phyloP scores from a whole-genome alignment of 345 rosid genomes.

The Syzygium grande region DNA sequence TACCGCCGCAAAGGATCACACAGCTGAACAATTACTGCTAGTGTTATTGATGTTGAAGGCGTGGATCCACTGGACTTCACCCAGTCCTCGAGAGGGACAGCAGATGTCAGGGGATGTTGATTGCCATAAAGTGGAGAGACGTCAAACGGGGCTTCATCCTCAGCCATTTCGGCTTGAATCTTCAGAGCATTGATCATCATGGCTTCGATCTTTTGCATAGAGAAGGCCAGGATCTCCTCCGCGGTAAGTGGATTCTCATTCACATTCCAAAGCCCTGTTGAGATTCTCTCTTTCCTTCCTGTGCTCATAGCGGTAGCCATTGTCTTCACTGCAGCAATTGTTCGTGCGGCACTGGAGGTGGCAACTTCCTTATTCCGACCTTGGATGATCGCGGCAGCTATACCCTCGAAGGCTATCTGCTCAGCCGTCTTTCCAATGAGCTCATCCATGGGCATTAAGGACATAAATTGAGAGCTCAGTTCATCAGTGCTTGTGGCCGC shows the following conservation, averaged over 20 bases:
- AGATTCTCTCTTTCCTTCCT: constrained; percentile 80
- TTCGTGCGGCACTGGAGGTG: constrained; percentile 79
- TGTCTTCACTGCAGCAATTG: constrained; percentile 66
- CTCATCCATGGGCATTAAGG: constrained; percentile 72
- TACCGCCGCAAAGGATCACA: constrained; percentile 83
- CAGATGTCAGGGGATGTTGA: constrained; percentile 42
- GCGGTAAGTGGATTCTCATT: constrained; percentile 48
- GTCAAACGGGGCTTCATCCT: constrained; percentile 73
- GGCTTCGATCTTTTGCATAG: constrained; percentile 74
- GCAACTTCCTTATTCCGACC: constrained; percentile 92
- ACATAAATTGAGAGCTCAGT: constrained; percentile 45
- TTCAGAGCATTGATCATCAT: constrained; percentile 76
- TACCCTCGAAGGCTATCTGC: constrained; percentile 94
- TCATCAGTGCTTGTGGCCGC: constrained; percentile 53
- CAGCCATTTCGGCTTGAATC: constrained; percentile 78
- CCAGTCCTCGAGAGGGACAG: constrained; percentile 72
- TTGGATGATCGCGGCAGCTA: constrained; percentile 89
- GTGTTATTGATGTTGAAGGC: constrained; percentile 14
- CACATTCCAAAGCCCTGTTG: constrained; percentile 79
- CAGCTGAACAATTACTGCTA: constrained; percentile 54
- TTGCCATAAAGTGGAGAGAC: constrained; percentile 45
- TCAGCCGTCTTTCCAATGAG: constrained; percentile 88
- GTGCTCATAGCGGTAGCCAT: constrained; percentile 56
- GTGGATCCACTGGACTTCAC: constrained; percentile 11
- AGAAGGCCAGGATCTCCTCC: constrained; percentile 68